Evolutionary conservation across 2,329 filamentous ascomycete genomes (phyloP), one percentile per base, ranked within the genome.

Genomic region (Fusarium nygamai): DNA sequence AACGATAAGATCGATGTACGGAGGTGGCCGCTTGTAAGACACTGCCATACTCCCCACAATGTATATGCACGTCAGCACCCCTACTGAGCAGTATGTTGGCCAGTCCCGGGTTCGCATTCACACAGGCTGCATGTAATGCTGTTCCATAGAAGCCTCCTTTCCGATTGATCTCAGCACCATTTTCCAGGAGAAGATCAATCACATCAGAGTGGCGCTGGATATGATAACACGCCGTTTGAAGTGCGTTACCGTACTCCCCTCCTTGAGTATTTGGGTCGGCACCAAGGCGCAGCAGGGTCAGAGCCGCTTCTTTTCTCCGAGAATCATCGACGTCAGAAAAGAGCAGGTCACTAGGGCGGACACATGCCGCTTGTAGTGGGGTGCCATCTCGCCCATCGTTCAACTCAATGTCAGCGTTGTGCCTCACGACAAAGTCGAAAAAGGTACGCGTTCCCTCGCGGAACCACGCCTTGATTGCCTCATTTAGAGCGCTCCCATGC

Each of bases 371-470:
- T 46, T 46, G 24, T 0, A 46, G 8, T 1, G 43, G 43, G 11
- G 8, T 46, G 11, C 43, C 43, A 8, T 46, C 5, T 0, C 0
- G 1, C 8, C 11, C n/a, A 13, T 46, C 43, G 3, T 27, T 0
- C 17, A 46, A 13, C 0, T 46, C 43, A 13, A 27, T 27, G 17
- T 46, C 17, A 27, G n/a, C 24, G 0, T 46, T 9, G 17, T 6
- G 17, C 0, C 24, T 14, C 0, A 9, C 0, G 8, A 46, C 3
- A 0, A 27, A 46, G 24, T 46, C 43, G 11, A 27, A 46, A 9
- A 27, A 9, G 0, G 0, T 0, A 20, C 24, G 17, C 0, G 3
- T 27, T 19, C 5, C 5, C 5, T 6, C 0, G 0, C 0, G 2
- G 6, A 13, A 1, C 43, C 43, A 46, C 0, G 7, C 3, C 0